phyloP scores from a whole-genome alignment of 805 yeast species.

The Ogataea pilisensis region DNA sequence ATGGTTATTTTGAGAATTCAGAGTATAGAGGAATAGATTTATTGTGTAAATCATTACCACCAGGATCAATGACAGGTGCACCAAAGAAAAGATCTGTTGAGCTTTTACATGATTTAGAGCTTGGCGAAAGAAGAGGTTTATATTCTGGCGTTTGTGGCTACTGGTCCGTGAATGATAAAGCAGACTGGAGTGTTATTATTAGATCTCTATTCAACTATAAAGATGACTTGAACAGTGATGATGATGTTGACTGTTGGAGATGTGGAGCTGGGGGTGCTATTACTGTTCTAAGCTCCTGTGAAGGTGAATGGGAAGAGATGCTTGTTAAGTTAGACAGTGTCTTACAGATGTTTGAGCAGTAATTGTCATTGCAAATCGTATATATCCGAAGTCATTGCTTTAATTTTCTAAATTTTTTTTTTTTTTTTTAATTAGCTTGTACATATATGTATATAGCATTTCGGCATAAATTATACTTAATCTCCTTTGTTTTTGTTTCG shows the following conservation, averaged over 20 bases:
- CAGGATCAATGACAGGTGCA: conserved; percentile 99
- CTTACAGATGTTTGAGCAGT: conserved; percentile 54
- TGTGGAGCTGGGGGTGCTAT: conserved; percentile 99
- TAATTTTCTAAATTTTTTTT: no score
- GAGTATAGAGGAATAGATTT: conserved; percentile 70
- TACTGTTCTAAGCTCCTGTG: conserved; percentile 78
- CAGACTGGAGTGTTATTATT: conserved; percentile 96
- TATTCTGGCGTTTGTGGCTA: conserved; percentile 96
- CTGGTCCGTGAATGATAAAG: conserved; percentile 82
- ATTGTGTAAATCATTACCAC: conserved; percentile 77
- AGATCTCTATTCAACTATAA: conserved; percentile 72
- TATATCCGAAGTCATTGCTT: no score
- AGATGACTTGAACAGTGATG: conserved; percentile 34
- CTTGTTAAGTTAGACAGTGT: conserved; percentile 74
- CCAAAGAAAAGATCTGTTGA: conserved; percentile 94
- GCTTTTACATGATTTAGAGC: conserved; percentile 59
- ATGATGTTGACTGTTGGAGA: conserved; percentile 50
- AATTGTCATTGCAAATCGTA: no score
- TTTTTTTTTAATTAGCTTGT: no score
- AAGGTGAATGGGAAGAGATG: conserved; percentile 94
- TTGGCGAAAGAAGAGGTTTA: conserved; percentile 63
- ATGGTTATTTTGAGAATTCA: conserved; percentile 45
- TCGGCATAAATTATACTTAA: no score
- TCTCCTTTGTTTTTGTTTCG: no score
- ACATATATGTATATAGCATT: no score